These are phyloP conservation scores for Tilletia indica DNA, from an alignment of 1,284 basidiomycete species.

Conservation along the genomic window DNA sequence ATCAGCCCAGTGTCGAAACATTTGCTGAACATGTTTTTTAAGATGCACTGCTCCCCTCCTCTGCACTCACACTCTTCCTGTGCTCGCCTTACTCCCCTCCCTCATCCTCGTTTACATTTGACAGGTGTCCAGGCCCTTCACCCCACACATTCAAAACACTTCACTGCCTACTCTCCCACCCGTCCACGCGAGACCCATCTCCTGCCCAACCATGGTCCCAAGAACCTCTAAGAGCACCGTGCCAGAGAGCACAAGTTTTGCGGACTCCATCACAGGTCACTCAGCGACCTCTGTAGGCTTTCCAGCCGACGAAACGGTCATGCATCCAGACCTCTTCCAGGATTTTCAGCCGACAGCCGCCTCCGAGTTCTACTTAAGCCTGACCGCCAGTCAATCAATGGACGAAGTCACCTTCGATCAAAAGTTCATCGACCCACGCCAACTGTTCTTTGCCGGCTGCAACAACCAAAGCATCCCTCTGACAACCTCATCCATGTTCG, in stretches of 20 bases:
- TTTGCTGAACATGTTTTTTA: no score
- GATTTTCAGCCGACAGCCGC: neutral
- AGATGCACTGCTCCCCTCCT: no score
- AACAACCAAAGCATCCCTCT: neutral
- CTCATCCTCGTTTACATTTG: no score
- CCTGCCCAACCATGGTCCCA: no score
- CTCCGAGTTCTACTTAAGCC: neutral
- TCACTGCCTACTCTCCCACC: no score
- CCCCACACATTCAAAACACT: no score
- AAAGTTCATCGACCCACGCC: constrained; percentile 1
- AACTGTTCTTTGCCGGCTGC: neutral
- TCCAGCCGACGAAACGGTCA: neutral
- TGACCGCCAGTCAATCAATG: neutral
- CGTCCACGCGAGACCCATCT: no score
- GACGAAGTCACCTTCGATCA: neutral
- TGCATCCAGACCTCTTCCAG: neutral
- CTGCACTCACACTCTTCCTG: no score
- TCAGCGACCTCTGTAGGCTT: neutral
- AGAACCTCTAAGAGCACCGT: neutral
- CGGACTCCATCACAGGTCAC: neutral
- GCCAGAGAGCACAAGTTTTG: neutral
- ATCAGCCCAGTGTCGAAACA: no score
- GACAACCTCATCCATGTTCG: neutral
- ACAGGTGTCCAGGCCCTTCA: no score
- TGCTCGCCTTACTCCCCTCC: no score